Conservation (phyloP, 2,329 filamentous ascomycete species). For the Hymenoscyphus linearis region DNA sequence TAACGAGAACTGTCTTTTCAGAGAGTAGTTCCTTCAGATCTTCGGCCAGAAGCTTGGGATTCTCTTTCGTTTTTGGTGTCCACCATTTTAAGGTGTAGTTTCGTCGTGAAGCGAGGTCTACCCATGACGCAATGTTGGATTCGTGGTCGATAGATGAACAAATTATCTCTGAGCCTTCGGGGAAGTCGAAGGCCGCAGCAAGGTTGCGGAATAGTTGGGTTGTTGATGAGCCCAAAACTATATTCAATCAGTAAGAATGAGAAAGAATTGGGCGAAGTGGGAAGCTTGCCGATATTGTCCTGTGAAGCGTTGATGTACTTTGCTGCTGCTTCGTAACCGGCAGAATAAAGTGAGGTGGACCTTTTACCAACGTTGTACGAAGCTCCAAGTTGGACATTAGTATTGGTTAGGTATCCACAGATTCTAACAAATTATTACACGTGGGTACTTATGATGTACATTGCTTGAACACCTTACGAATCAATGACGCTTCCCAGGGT, state of each 20-base stretch:
- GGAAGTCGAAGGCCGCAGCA: slow-evolving; percentile 47
- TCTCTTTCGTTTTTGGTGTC: slow-evolving; percentile 44
- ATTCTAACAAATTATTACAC: slow-evolving; percentile 42
- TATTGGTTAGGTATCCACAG: slow-evolving; percentile 57
- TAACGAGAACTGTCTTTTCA: slow-evolving; percentile 61
- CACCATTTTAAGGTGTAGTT: slow-evolving; percentile 66
- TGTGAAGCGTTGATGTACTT: slow-evolving; percentile 62
- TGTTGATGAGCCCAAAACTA: slow-evolving; percentile 66
- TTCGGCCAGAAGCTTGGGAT: slow-evolving; percentile 53
- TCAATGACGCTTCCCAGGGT: slow-evolving; percentile 61
- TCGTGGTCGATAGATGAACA: slow-evolving; percentile 72
- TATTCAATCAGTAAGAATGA: slow-evolving; percentile 2
- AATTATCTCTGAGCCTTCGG: slow-evolving; percentile 59
- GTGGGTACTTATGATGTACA: not conserved
- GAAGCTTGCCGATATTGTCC: slow-evolving; percentile 55
- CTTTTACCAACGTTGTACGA: slow-evolving; percentile 56
- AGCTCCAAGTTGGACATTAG: slow-evolving; percentile 72
- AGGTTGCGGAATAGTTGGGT: slow-evolving; percentile 74
- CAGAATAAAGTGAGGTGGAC: slow-evolving; percentile 54
- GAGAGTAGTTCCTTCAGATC: slow-evolving; percentile 56
- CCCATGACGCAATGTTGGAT: slow-evolving; percentile 71
- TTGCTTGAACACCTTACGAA: slow-evolving; percentile 41
- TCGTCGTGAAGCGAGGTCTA: slow-evolving; percentile 57
- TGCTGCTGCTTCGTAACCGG: slow-evolving; percentile 60
- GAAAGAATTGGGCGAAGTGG: not conserved